Base-by-base conservation (phyloP, 176 grass and related monocot species). In the Triticum dicoccoides region DNA sequence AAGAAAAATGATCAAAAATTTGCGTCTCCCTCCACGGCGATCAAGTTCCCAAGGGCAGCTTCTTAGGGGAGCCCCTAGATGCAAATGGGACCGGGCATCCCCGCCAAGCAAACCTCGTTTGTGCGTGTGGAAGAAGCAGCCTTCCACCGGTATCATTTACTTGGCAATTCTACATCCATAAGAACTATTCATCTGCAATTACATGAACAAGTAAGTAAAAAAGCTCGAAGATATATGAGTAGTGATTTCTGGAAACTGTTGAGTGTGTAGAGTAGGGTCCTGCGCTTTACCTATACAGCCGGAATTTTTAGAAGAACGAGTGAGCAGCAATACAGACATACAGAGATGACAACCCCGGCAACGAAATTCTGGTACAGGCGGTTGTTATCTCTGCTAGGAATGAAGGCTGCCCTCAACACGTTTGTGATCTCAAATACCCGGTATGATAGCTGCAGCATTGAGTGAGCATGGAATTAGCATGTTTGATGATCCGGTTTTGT, bases 221-320 rank as follows among this genome's bases (percentile, higher is more conserved):
- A 3, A 4, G 52, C 13, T 23, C 44, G 3, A 9, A 66, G 5
- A 81, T 4, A 30, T 3, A 0, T 2, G 3, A 32, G 38, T 20
- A 8, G 23, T 17, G 10, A 15, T 56, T 6, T 20, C 13, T n/a
- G 65, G 1, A 21, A 24, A 61, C 24, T 29, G 65, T 14, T 11
- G 65, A 17, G 20, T 11, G 70, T 8, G 72, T 5, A 3, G 52
- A n/a, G 56, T 73, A 58, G 17, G 52, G 79, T 12, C 21, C 24
- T 6, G 39, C 66, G 23, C 20, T 75, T 33, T 96, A 96, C 95
- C 95, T 89, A 97, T 91, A 84, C 80, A 94, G 73, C 35, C 15
- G 85, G 86, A 71, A 94, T 88, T 80, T 97, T 93, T 35, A 97
- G 88, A 86, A 97, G 92, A 85, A 97, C 34, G 89, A 94, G 88